These are phyloP conservation scores for Cenchrus americanus DNA, from an alignment of 176 grass and related monocot genomes.

Conservation along the genomic window DNA sequence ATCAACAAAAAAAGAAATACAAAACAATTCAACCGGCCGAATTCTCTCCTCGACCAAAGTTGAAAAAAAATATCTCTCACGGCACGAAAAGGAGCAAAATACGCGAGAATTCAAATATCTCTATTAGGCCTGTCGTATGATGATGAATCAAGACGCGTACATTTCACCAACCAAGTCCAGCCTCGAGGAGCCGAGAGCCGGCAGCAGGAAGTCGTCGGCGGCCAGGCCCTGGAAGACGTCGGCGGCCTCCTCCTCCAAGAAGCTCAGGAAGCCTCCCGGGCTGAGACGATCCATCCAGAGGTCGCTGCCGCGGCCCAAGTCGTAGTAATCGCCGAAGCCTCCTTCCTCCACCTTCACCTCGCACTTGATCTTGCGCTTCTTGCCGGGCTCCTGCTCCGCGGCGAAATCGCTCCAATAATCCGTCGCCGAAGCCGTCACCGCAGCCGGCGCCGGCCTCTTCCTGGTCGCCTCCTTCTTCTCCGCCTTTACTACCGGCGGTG, in stretches of 20 bases:
- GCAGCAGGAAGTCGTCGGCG: conserved; percentile 40
- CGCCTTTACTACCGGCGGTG: not conserved
- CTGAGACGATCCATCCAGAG: conserved; percentile 55
- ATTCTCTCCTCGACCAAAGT: conserved; percentile 28
- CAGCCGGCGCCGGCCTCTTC: conserved; percentile 34
- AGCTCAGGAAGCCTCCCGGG: conserved; percentile 58
- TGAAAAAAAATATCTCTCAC: conserved; percentile 32
- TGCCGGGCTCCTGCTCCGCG: conserved; percentile 4
- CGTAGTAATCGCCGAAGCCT: conserved; percentile 18
- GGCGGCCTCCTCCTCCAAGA: conserved; percentile 55
- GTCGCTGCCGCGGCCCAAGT: conserved; percentile 35
- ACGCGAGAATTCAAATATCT: conserved; percentile 1
- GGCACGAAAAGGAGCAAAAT: not conserved
- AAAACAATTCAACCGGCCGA: not conserved
- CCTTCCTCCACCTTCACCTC: conserved; percentile 63
- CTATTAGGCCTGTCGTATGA: not conserved
- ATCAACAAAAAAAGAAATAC: not conserved
- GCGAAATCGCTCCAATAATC: not conserved
- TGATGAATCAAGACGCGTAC: conserved; percentile 29
- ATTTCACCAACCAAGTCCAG: conserved; percentile 57
- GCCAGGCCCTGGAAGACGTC: conserved; percentile 50
- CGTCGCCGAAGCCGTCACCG: not conserved
- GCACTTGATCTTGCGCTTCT: conserved; percentile 58
- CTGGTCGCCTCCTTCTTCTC: not conserved
- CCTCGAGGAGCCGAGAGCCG: conserved; percentile 42